phyloP scores from a whole-genome alignment of 768 basidiomycete species.

The Neoboletus subvelutipes region DNA sequence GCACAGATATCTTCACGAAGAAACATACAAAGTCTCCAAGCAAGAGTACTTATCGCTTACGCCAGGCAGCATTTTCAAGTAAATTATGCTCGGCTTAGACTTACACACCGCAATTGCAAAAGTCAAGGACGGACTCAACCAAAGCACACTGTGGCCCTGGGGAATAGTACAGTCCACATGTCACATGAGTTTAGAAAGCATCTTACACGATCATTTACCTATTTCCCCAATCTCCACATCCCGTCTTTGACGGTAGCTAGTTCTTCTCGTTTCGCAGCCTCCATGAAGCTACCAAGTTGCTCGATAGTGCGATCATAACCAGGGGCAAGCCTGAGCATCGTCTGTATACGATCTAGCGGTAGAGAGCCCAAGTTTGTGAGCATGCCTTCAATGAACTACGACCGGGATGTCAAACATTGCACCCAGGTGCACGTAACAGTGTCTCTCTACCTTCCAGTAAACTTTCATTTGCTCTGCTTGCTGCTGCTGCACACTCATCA shows the following conservation, averaged over 20 bases:
- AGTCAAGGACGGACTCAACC: neutral
- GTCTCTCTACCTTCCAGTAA: constrained; percentile 72
- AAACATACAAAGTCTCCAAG: neutral
- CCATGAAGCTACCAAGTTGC: constrained; percentile 77
- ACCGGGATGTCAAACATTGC: constrained; percentile 1
- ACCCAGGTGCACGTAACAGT: neutral
- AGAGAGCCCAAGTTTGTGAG: constrained; percentile 81
- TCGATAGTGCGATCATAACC: constrained; percentile 79
- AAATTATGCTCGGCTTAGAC: neutral
- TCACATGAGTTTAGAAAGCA: neutral
- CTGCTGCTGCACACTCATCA: constrained; percentile 64
- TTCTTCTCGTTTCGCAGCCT: constrained; percentile 76
- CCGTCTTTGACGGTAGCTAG: constrained; percentile 69
- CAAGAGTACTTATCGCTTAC: neutral
- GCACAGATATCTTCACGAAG: neutral
- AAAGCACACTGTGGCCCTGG: neutral
- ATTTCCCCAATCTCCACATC: constrained; percentile 56
- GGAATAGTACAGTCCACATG: neutral
- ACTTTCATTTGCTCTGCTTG: constrained; percentile 84
- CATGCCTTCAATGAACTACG: constrained; percentile 87
- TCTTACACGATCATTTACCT: neutral
- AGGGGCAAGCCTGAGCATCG: constrained; percentile 82
- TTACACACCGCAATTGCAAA: neutral
- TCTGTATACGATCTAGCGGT: constrained; percentile 80
- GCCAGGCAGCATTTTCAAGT: neutral